A percentile compares a stretch with the other conserved stretches of the same genome.
Evolutionary conservation across 345 rosid genomes (phyloP).

Genomic region (Populus alba): DNA sequence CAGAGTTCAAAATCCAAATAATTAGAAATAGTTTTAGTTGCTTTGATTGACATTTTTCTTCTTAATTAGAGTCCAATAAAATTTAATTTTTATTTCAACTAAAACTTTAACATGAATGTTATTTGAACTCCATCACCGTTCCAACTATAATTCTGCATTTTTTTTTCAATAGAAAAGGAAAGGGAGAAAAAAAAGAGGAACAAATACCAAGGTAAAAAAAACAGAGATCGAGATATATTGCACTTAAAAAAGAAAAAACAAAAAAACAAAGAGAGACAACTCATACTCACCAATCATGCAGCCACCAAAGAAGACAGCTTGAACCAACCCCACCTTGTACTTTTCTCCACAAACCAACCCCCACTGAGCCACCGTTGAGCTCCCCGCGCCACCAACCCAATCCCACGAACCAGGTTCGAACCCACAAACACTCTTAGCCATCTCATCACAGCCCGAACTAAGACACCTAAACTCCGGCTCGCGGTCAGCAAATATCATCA

Average conservation of each 20-base stretch:
- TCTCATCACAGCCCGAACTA: slow-evolving; percentile 39
- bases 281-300: slow-evolving; percentile 79
- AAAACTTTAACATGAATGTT: too few species aligned
- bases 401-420: slow-evolving; percentile 66
- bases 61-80: too few species aligned
- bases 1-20: too few species aligned
- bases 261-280: neutral
- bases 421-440: slow-evolving; percentile 39
- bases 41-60: too few species aligned
- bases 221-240: neutral
- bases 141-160: too few species aligned
- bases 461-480: slow-evolving; percentile 60
- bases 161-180: too few species aligned
- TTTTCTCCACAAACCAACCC: slow-evolving; percentile 71
- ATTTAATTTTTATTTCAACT: too few species aligned
- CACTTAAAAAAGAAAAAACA: neutral
- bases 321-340: slow-evolving; percentile 82
- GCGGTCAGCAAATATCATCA: slow-evolving; percentile 84
- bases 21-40: too few species aligned
- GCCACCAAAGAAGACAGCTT: slow-evolving; percentile 79
- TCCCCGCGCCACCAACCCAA: slow-evolving; percentile 54
- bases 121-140: too few species aligned
- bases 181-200: too few species aligned
- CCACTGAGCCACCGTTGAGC: slow-evolving; percentile 92
- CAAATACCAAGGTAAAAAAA: neutral